Base-by-base conservation (phyloP, 495 filamentous ascomycete species). In the Penicillium egyptiacum region DNA sequence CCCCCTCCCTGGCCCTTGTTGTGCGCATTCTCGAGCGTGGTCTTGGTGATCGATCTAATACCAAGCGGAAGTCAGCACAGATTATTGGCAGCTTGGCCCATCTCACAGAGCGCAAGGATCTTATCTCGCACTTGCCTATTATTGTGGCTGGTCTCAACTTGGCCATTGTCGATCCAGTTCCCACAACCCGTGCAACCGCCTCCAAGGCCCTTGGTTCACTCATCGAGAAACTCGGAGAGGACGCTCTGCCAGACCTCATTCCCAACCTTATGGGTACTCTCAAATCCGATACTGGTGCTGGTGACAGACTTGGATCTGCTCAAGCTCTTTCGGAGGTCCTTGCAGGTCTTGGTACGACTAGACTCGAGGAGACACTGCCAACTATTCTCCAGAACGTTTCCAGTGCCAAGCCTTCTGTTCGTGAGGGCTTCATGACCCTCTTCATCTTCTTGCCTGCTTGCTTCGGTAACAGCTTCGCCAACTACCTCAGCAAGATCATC, bases 381-480 rank as follows among this genome's bases (percentile, higher is more conserved):
- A 98, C 94, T 7, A 96, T 98, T 57, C 75, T 98, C 25, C 94
- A 98, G 67, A 98, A 98, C 62, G 92, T 95, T 49, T 85, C 89
- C 60, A 98, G 94, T 65, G 81, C 90, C 50, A 98, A 96, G 71
- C 72, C 94, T 19, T 81, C 90, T 59, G 90, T 97, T 56, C 86
- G 94, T 57, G 94, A 98, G 79, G 94, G 94, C 35, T 98, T 98
- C 80, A 98, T 98, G 94, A 96, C 94, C 26, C 82, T 98, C 40
- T 98, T 98, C 75, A 97, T 98, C 61, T 98, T 96, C 81, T 84
- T 98, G 74, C 94, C 94, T 17, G 95, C 95, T 55, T 98, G 94
- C 74, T 98, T 98, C 68, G 94, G 94, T 62, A 98, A 98, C 79
- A 96, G 92, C 76, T 98, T 98, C 70, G 90, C 94, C 58, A 87